Evolutionary conservation across 805 yeast species (phyloP), one percentile per base, ranked within the genome.

Genomic region (Ogataea nonfermentans): DNA sequence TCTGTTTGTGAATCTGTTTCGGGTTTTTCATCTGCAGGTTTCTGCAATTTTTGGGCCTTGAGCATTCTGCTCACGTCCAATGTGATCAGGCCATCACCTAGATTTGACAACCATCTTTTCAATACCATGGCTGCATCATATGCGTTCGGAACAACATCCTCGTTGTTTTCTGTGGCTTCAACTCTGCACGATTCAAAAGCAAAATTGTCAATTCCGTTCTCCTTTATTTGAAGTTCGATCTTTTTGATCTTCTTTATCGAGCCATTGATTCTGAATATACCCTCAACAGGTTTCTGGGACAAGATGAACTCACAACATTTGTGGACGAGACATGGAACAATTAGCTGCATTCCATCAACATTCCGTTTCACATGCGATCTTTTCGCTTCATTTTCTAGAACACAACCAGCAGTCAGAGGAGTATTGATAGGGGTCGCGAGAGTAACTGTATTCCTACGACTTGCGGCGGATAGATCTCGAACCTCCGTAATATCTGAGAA

Each of bases 221-320:
- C 51, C 19, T 45, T 39, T 16, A 65, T 51, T 32, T 43, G 38
- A 4, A 34, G 7, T 37, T 65, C 69, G 32, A 64, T 49, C 14
- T 39, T 29, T 34, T 57, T 60, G 24, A 63, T 56, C 35, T 63
- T 64, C 29, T 56, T 56, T 23, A 65, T 47, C 9, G 65, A 53
- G 6, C 67, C 66, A 43, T 63, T 64, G 41, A 65, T 57, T 43
- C 69, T 46, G 42, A 65, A 65, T n/a, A 64, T 49, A 9, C 69
- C 69, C 46, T 65, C 66, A 4, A 52, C 47, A 4, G 55, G 57
- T 1, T 48, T 56, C 28, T 48, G 41, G 1, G 35, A 29, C 10
- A 41, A 28, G 11, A 65, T 53, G 40, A 46, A 62, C 15, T 50
- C 33, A 35, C 66, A 59, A 43, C 67, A 62, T 41, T 59, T 61